Evolutionary conservation across 1,284 basidiomycete genomes (phyloP), one percentile per base, ranked within the genome.

Genomic region (Neotropicomus parvogracilis): DNA sequence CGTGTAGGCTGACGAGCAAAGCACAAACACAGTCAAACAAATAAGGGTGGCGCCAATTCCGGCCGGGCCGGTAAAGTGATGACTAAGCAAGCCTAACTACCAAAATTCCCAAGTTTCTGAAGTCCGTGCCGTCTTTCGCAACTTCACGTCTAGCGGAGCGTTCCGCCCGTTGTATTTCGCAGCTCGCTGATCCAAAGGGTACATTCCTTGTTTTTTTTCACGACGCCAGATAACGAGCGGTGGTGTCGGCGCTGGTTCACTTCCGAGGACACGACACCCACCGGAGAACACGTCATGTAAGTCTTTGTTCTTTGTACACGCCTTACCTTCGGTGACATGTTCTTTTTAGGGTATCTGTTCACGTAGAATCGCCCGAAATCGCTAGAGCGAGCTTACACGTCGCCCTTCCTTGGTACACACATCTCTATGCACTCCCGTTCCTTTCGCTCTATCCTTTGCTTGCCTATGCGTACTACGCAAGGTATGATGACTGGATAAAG

Each of bases 401-500:
- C 57, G 78, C 83, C 48, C 79, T 94, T 40, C 91, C 92, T 6
- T 76, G 85, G 70, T 81, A 84, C 59, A 76, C 77, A 19, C 85
- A 95, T 62, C 65, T 97, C 50, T 99, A 99, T 68, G 81, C 85
- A 12, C 53, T 88, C 12, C 95, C 95, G 0, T 93, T 93, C 66
- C 75, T 94, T 13, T 80, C 80, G 1, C 75, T 95, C 51, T 99
- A 98, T 64, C 94, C 94, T 0, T 66, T 95, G 26, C 81, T 94
- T 42, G 91, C 90, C 37, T 97, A 95, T 68, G 86, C 95, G 20
- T 98, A 97, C 75, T 90, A 86, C 61, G 63, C 91, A 64, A 83
- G 81, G 64, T 98, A 98, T 68, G 91, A 97, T 60, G 78, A 92
- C 62, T 94, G 90, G 85, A 71, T 95, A 48, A 79, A 85, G 65